Evolutionary conservation across 441 rosid genomes (phyloP).

Genomic region (Breynia disticha): DNA sequence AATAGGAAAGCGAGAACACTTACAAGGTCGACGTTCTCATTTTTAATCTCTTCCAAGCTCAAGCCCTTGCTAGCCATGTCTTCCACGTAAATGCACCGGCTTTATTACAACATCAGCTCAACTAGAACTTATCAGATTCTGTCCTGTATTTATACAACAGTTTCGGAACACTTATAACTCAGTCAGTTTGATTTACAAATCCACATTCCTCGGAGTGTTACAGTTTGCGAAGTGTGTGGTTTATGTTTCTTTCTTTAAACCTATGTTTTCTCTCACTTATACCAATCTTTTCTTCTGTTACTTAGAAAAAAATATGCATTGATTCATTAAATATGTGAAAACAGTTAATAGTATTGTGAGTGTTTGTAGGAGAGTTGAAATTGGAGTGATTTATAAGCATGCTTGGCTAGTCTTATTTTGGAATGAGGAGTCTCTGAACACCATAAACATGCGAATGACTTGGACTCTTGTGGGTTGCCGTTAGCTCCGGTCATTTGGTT

Average conservation of each 20-base stretch:
- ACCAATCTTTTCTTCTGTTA: neutral
- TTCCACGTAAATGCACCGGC: no score
- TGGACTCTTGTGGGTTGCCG: constrained; percentile 20
- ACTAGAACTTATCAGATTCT: no score
- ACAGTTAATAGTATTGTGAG: no score
- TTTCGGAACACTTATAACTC: no score
- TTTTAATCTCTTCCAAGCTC: constrained; percentile 65
- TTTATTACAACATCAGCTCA: no score
- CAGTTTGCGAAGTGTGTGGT: no score
- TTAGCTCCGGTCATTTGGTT: neutral
- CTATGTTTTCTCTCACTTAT: neutral
- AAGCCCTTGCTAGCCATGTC: constrained; percentile 20
- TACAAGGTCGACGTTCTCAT: constrained; percentile 70
- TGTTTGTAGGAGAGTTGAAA: no score
- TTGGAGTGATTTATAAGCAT: neutral
- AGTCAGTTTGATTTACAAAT: no score
- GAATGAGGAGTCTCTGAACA: neutral
- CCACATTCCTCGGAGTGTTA: no score
- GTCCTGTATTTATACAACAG: no score
- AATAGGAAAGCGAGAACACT: constrained; percentile 7
- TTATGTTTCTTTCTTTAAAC: neutral
- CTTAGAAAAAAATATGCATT: no score
- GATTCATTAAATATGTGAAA: no score
- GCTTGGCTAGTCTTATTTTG: neutral
- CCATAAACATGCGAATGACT: constrained; percentile 22